Base-by-base conservation (phyloP, 139 green algal species). In the Coelastrella sp. region DNA sequence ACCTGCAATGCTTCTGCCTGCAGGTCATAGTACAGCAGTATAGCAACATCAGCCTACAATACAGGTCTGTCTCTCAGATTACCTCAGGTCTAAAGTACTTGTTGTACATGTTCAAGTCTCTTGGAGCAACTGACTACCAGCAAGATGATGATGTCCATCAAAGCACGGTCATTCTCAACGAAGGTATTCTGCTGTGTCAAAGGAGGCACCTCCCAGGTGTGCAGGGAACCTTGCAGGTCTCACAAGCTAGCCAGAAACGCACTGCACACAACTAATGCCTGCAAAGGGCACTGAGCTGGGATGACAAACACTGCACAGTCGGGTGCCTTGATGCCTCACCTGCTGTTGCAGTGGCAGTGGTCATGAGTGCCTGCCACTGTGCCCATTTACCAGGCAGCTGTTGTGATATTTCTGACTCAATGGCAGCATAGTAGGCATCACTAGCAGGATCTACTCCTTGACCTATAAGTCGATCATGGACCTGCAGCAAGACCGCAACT, bases 381-480 rank as follows among this genome's bases (percentile, higher is more conserved):
- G 37, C 57, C 48, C 81, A 86, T 59, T 84, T 89, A 19, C 85
- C 80, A 64, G 86, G 86, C 71, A 89, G 87, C 4, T 59, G 43
- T 34, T 32, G 72, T 38, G 71, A 35, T 34, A 89, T 81, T 15
- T 67, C 48, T 21, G 64, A 40, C 57, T 87, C 81, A 72, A 89
- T 88, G 34, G 86, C 81, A 35, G 50, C 51, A 64, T 87, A 89
- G 72, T 89, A 89, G 13, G 64, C 37, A n/a, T 85, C 45, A n/a
- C 43, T 78, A 17, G 73, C 62, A 19, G 86, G 86, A 32, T 90
- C 86, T 4, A 86, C 9, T 38, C 63, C 74, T 53, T 88, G 40
- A 5, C 53, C 82, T 34, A 72, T 60, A 21, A 89, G 38, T 17
- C 9, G 7, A 45, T 89, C 88, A 74, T 91, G 88, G 30, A 86